Evolutionary conservation across 2,329 filamentous ascomycete species (phyloP).

Genomic region (Alternaria sp.): DNA sequence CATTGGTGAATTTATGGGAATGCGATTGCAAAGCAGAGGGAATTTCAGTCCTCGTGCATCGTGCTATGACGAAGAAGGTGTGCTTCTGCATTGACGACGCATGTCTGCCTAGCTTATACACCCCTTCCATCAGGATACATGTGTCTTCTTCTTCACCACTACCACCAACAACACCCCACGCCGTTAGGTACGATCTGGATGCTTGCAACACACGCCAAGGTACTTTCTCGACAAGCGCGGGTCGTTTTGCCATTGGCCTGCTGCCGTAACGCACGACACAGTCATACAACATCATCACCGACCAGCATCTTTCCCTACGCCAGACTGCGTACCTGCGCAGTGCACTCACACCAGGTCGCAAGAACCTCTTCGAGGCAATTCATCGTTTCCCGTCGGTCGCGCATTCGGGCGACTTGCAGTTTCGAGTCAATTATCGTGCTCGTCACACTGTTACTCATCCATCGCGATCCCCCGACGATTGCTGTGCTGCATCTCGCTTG

Average conservation of each 20-base stretch:
- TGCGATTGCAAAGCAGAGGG: constrained; percentile 8
- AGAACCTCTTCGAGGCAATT: constrained; percentile 11
- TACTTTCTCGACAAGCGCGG: constrained; percentile 11
- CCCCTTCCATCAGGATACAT: constrained; percentile 5
- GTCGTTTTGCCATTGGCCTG: constrained; percentile 23
- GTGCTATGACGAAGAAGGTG: background rate
- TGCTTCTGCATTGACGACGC: background rate
- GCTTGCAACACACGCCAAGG: background rate
- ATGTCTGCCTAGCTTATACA: constrained; percentile 12
- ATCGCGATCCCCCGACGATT: background rate
- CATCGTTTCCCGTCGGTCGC: constrained; percentile 15
- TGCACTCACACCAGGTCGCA: constrained; percentile 15
- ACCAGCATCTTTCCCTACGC: constrained; percentile 8
- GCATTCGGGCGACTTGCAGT: constrained; percentile 10
- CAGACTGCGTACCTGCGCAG: constrained; percentile 22
- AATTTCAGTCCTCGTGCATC: background rate
- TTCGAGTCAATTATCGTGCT: constrained; percentile 28
- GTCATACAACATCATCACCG: constrained; percentile 40
- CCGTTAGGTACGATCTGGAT: background rate
- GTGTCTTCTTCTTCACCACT: constrained; percentile 2
- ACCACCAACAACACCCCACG: constrained; percentile 8
- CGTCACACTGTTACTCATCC: constrained; percentile 23
- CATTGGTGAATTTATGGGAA: background rate
- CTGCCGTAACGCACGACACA: constrained; percentile 23
- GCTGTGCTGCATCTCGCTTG: constrained; percentile 9